phyloP scores from a whole-genome alignment of 2,329 filamentous ascomycete genomes.

The Fusarium ramigenum region DNA sequence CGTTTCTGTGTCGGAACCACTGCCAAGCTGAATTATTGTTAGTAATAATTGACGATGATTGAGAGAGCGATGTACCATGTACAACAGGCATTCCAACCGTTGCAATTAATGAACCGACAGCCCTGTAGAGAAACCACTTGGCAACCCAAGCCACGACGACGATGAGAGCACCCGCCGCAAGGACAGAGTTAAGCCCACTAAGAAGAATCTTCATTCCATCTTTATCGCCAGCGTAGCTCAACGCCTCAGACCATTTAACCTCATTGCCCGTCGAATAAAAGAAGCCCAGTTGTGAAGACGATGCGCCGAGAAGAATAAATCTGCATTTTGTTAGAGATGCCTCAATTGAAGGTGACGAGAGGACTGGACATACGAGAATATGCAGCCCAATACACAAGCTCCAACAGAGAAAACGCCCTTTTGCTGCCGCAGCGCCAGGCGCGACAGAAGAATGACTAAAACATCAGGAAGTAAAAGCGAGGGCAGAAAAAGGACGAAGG shows the following conservation, averaged over 20 bases:
- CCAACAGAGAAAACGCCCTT: constrained; percentile 38
- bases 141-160: constrained; percentile 38
- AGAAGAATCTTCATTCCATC: constrained; percentile 47
- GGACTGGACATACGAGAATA: constrained; percentile 43
- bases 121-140: constrained; percentile 39
- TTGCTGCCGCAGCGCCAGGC: constrained; percentile 43
- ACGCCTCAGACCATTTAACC: constrained; percentile 46
- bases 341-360: too few species aligned
- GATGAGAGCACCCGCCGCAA: constrained; percentile 35
- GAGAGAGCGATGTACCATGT: constrained; percentile 26
- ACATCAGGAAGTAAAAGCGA: constrained; percentile 44
- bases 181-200: constrained; percentile 42
- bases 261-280: constrained; percentile 46
- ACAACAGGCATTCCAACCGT: constrained; percentile 28
- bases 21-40: constrained; percentile 26
- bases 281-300: constrained; percentile 47
- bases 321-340: constrained; percentile 20
- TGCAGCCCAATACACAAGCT: constrained; percentile 35
- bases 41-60: neutral
- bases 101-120: constrained; percentile 33
- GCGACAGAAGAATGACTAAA: constrained; percentile 38
- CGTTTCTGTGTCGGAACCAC: constrained; percentile 15
- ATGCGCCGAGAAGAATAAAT: constrained; percentile 42
- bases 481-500: constrained; percentile 44
- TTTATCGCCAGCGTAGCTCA: constrained; percentile 42